Base-by-base conservation (phyloP, 768 basidiomycete genomes). In the Lentinus tigrinus region DNA sequence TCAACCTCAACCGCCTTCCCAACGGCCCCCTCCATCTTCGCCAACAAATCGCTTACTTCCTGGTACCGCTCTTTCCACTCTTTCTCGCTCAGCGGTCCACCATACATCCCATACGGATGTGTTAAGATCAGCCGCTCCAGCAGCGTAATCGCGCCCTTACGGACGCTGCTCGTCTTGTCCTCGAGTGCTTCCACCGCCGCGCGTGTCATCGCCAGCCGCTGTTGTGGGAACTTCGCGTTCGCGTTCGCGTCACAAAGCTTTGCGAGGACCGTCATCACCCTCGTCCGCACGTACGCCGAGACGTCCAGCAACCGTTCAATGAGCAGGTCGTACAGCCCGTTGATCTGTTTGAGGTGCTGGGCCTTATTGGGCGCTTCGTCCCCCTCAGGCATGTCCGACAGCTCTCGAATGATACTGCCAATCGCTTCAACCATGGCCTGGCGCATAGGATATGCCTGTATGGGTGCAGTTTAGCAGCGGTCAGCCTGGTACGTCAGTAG, bases 371-470 rank as follows among this genome's bases (percentile, higher is more conserved):
- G 48, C 79, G 77, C 52, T 78, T 74, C 66, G 82, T 68, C 21
- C 75, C 75, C 56, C 40, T 81, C 81, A 19, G 74, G 71, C 3
- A 84, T 79, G 19, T 73, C 68, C 0, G 89, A 85, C 13, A 98
- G 82, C 62, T 98, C 92, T 43, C 80, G 78, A 68, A 98, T 93
- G 60, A 98, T 83, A 57, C 79, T 77, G 5, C 93, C 93, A 39
- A 98, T 84, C 56, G 95, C 82, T 69, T 98, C 96, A 50, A 99
- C 84, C 55, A 99, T 80, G 1, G 94, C 93, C 77, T 94, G 89
- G 40, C 97, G 93, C 87, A 99, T 95, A 0, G 95, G 92, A 69
- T 98, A 97, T 0, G 95, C 88, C 94, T 97, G 65, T 14, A 47
- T 5, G 5, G 14, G 9, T 14, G 16, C 13, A 8, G 43, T 4